These are phyloP conservation scores for Psilocybe subaeruginosa DNA, from an alignment of 768 basidiomycete species.

Conservation along the genomic window DNA sequence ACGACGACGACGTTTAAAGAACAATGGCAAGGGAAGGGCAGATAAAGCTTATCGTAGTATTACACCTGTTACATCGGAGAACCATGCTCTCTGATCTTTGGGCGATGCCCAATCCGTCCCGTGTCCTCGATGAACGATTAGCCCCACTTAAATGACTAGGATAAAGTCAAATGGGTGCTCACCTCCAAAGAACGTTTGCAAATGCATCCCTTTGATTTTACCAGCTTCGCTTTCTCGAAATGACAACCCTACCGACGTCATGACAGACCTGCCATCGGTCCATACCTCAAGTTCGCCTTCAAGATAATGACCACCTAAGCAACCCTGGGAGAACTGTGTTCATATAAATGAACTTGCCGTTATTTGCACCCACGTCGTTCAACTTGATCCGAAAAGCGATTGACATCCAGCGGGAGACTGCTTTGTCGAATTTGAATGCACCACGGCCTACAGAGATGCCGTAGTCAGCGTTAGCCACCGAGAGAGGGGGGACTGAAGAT, in stretches of 20 bases:
- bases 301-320: background rate
- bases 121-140: constrained; percentile 40
- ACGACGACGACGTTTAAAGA: too few relatives aligned
- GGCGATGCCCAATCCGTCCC: constrained; percentile 61
- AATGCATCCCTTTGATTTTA: constrained; percentile 68
- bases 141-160: background rate
- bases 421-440: constrained; percentile 55
- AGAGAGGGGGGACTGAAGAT: constrained; percentile 48
- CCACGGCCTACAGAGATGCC: constrained; percentile 72
- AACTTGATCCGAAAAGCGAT: constrained; percentile 71
- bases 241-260: constrained; percentile 49
- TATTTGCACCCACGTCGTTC: constrained; percentile 58
- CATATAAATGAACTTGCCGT: constrained; percentile 45
- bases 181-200: constrained; percentile 84
- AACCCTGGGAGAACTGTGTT: background rate
- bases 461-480: constrained; percentile 57
- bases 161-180: constrained; percentile 13
- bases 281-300: constrained; percentile 69
- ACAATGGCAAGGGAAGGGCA: too few relatives aligned
- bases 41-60: constrained; percentile 24
- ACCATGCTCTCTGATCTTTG: constrained; percentile 60
- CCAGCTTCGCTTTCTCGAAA: constrained; percentile 46
- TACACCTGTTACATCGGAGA: constrained; percentile 56
- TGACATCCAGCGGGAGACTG: constrained; percentile 59
- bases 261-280: constrained; percentile 62